Conservation (phyloP, 495 filamentous ascomycete species). For the Talaromyces wortmannii region DNA sequence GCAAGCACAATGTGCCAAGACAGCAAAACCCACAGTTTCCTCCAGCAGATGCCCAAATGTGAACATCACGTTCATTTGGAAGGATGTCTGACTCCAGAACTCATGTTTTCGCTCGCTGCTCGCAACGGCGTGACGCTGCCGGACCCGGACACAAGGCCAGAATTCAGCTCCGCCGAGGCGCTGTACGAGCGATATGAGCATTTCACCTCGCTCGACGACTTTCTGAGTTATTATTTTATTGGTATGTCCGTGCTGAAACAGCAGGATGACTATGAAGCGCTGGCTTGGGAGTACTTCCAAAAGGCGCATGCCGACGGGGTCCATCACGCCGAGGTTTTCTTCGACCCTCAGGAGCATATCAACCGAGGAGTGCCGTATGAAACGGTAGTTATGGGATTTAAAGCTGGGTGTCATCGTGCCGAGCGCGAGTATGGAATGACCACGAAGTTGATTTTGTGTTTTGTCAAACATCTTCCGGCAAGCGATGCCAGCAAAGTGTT, state of each 20-base stretch:
- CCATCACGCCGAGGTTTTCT: constrained; percentile 71
- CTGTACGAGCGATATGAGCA: constrained; percentile 51
- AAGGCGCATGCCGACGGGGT: constrained; percentile 59
- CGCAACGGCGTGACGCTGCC: constrained; percentile 59
- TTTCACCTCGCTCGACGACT: constrained; percentile 70
- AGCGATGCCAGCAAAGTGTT: constrained; percentile 43
- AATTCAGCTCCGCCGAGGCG: constrained; percentile 52
- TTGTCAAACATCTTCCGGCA: constrained; percentile 61
- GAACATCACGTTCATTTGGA: constrained; percentile 79
- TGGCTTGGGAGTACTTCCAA: constrained; percentile 67
- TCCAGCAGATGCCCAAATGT: constrained; percentile 64
- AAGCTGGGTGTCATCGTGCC: constrained; percentile 50
- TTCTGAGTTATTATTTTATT: constrained; percentile 72
- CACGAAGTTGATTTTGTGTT: constrained; percentile 59
- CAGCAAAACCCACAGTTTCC: constrained; percentile 47
- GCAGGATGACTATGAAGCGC: constrained; percentile 59
- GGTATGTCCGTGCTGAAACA: constrained; percentile 61
- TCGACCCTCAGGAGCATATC: constrained; percentile 71
- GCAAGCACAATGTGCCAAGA: background rate
- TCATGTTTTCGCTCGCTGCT: constrained; percentile 62
- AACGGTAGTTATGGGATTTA: constrained; percentile 54
- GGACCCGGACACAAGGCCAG: constrained; percentile 35
- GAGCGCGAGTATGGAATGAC: constrained; percentile 56
- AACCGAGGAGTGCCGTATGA: constrained; percentile 52
- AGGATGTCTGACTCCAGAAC: constrained; percentile 57